Evolutionary conservation across 2,329 filamentous ascomycete species (phyloP).

Genomic region (Cadophora malorum): DNA sequence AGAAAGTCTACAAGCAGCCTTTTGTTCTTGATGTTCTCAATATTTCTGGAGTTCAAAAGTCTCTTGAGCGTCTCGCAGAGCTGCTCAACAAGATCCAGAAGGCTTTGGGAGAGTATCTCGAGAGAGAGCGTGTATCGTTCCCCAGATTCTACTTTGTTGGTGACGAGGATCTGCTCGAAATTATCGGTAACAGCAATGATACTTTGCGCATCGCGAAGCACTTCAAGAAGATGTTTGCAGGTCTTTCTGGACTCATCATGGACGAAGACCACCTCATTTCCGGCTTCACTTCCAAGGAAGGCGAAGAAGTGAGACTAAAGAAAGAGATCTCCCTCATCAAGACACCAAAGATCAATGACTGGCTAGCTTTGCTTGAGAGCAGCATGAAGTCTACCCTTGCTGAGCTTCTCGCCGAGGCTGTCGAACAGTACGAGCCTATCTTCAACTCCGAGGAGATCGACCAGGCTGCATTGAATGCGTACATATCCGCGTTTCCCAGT

Average conservation of each 20-base stretch:
- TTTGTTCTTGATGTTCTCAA: conserved; percentile 95
- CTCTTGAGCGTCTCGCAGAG: conserved; percentile 93
- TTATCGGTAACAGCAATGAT: conserved; percentile 99
- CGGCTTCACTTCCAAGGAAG: conserved; percentile 94
- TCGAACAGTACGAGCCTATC: conserved; percentile 80
- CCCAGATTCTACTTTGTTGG: conserved; percentile 99
- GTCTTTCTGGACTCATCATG: conserved; percentile 87
- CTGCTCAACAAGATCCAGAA: conserved; percentile 99
- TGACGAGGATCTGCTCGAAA: conserved; percentile 96
- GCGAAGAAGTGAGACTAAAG: conserved; percentile 84
- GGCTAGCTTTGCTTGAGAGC: conserved; percentile 89
- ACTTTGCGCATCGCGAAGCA: conserved; percentile 96
- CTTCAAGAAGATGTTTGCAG: conserved; percentile 99
- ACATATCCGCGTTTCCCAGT: conserved; percentile 84
- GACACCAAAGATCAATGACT: conserved; percentile 97
- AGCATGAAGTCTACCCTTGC: conserved; percentile 96
- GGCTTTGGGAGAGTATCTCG: conserved; percentile 95
- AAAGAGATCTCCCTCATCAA: conserved; percentile 92
- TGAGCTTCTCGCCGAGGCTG: conserved; percentile 85
- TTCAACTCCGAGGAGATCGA: conserved; percentile 77
- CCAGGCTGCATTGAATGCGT: conserved; percentile 72
- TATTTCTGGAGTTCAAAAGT: conserved; percentile 95
- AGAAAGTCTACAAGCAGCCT: conserved; percentile 97
- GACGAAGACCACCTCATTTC: conserved; percentile 90
- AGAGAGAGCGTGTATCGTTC: conserved; percentile 96